These are phyloP conservation scores for Akanthomyces dipterigenus DNA, from an alignment of 2,329 filamentous ascomycete genomes.

Conservation along the genomic window DNA sequence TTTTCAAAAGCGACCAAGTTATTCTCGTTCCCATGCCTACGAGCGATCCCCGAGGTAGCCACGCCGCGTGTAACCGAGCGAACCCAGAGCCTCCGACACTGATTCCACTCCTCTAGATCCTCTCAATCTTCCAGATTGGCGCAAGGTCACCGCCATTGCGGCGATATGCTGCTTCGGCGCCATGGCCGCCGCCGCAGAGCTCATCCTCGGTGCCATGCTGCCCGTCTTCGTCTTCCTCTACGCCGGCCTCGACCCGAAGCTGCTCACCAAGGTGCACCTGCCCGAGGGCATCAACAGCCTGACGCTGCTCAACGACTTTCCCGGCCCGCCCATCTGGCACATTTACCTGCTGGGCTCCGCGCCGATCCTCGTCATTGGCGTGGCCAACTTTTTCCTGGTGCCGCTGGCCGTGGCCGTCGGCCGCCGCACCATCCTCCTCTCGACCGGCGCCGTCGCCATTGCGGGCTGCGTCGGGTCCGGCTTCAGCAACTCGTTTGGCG, in stretches of 20 bases:
- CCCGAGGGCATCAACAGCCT: conserved; percentile 20
- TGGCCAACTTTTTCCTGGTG: conserved; percentile 28
- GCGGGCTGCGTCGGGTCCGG: conserved; percentile 30
- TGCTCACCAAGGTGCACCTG: conserved; percentile 17
- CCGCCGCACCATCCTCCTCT: conserved; percentile 28
- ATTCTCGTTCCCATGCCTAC: too few species aligned
- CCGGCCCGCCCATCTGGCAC: conserved; percentile 22
- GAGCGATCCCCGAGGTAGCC: too few species aligned
- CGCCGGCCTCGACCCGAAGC: conserved; percentile 18
- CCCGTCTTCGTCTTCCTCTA: conserved; percentile 30
- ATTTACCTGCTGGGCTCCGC: conserved; percentile 26
- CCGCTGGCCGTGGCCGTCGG: conserved; percentile 30
- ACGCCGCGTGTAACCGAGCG: too few species aligned
- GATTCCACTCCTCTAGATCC: neutral
- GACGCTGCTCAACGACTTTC: conserved; percentile 22
- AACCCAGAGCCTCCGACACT: too few species aligned
- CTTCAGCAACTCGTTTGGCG: conserved; percentile 22
- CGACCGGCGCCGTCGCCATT: conserved; percentile 27
- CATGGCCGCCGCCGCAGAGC: conserved; percentile 5
- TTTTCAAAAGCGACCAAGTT: too few species aligned
- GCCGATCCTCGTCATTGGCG: conserved; percentile 29
- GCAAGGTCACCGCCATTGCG: neutral
- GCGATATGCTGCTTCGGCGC: conserved; percentile 25
- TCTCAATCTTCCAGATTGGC: neutral
- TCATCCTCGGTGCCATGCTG: conserved; percentile 23